These are phyloP conservation scores for Pseudomonodictys pantanalensis DNA, from an alignment of 495 filamentous ascomycete species.

Conservation along the genomic window DNA sequence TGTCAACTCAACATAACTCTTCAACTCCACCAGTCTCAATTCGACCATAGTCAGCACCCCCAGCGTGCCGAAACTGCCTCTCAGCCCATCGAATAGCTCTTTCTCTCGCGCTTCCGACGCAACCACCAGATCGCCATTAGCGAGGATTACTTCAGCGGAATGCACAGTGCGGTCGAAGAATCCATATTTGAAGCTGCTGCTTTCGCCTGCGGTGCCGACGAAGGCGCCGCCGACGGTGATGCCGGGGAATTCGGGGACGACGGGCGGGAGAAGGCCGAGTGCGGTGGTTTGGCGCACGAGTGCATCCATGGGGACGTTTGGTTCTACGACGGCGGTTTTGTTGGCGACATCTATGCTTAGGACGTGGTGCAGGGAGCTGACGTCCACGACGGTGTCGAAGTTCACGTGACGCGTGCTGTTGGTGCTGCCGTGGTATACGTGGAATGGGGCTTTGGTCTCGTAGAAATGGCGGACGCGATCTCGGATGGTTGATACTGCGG, in stretches of 20 bases:
- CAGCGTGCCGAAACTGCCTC: slow-evolving; percentile 55
- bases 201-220: slow-evolving; percentile 59
- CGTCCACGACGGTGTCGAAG: slow-evolving; percentile 54
- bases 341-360: slow-evolving; percentile 41
- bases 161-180: slow-evolving; percentile 57
- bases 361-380: slow-evolving; percentile 39
- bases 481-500: neutral
- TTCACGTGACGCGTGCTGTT: slow-evolving; percentile 62
- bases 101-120: slow-evolving; percentile 37
- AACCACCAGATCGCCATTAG: slow-evolving; percentile 50
- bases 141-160: slow-evolving; percentile 58
- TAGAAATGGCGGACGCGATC: slow-evolving; percentile 44
- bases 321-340: slow-evolving; percentile 53
- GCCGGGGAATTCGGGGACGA: slow-evolving; percentile 61
- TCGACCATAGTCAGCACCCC: slow-evolving; percentile 57
- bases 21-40: slow-evolving; percentile 50
- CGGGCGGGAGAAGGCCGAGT: slow-evolving; percentile 53
- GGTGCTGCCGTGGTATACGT: slow-evolving; percentile 74
- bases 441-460: slow-evolving; percentile 58
- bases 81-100: slow-evolving; percentile 56
- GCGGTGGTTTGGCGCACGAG: slow-evolving; percentile 52
- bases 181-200: slow-evolving; percentile 55
- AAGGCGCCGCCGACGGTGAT: slow-evolving; percentile 64
- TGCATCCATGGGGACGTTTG: slow-evolving; percentile 62
- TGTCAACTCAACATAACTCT: slow-evolving; percentile 53